These are phyloP conservation scores for Pestalotiopsis sp. DNA, from an alignment of 2,329 filamentous ascomycete species.

Conservation along the genomic window DNA sequence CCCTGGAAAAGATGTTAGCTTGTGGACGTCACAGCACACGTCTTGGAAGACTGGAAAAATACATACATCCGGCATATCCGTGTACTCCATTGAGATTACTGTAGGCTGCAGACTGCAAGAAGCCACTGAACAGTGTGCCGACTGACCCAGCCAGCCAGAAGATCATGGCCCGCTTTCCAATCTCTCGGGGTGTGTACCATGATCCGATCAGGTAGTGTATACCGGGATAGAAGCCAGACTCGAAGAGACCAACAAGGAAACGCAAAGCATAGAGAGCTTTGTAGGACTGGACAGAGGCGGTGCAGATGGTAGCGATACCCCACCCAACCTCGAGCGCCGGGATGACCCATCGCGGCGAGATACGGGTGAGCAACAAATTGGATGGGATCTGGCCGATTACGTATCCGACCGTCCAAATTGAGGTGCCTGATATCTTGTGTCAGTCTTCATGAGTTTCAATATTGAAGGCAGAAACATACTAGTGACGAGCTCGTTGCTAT, in stretches of 20 bases:
- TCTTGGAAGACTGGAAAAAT: accelerated
- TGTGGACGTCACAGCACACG: not conserved
- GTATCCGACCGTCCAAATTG: constrained; percentile 3
- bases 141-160: constrained; percentile 48
- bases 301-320: constrained; percentile 1
- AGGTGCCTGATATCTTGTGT: not conserved
- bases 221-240: constrained; percentile 8
- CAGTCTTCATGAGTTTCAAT: not conserved
- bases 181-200: constrained; percentile 15
- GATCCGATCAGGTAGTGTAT: constrained; percentile 14
- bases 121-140: constrained; percentile 49
- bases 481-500: constrained; percentile 10
- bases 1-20: not conserved
- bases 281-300: not conserved
- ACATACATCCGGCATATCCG: constrained; percentile 23
- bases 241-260: constrained; percentile 10
- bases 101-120: constrained; percentile 50
- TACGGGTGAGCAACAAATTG: not conserved
- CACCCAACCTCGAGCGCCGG: not conserved
- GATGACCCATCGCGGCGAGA: constrained; percentile 8
- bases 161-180: constrained; percentile 46
- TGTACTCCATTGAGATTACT: constrained; percentile 44
- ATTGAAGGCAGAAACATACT: not conserved
- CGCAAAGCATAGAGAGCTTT: constrained; percentile 6
- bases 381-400: not conserved